These are phyloP conservation scores for Microbotryomycetes sp. DNA, from an alignment of 1,284 basidiomycete genomes.

Conservation along the genomic window DNA sequence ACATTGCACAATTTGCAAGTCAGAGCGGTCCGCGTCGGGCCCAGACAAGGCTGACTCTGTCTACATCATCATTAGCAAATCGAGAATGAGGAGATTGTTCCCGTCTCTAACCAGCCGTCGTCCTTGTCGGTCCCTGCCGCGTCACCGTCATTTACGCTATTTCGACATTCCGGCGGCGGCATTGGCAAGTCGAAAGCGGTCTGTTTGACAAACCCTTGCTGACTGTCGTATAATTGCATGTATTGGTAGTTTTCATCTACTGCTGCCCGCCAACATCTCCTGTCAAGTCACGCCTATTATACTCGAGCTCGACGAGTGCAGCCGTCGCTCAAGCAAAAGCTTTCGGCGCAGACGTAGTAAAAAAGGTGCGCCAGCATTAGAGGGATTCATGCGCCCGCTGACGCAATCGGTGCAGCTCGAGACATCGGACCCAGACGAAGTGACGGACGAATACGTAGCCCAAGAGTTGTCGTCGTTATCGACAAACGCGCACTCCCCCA, in stretches of 20 bases:
- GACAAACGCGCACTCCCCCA: slow-evolving; percentile 1
- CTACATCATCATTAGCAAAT: background rate
- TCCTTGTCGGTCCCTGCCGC: slow-evolving; percentile 6
- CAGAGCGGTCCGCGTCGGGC: background rate
- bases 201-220: background rate
- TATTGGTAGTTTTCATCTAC: slow-evolving; percentile 66
- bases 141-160: slow-evolving; percentile 20
- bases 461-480: slow-evolving; percentile 49
- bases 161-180: slow-evolving; percentile 10
- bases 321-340: slow-evolving; percentile 55
- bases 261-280: slow-evolving; percentile 71
- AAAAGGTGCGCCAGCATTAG: slow-evolving; percentile 19
- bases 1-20: background rate
- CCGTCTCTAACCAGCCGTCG: slow-evolving; percentile 8
- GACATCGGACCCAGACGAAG: slow-evolving; percentile 67
- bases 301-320: slow-evolving; percentile 59
- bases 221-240: background rate
- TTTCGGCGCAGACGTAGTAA: slow-evolving; percentile 42
- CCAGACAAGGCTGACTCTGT: background rate
- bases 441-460: slow-evolving; percentile 57
- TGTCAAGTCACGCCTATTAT: slow-evolving; percentile 77
- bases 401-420: too few relatives aligned
- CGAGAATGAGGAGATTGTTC: slow-evolving; percentile 12
- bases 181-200: slow-evolving; percentile 1
- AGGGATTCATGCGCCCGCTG: too few relatives aligned